phyloP scores from a whole-genome alignment of 805 yeast species.

The Priceomyces castillae region DNA sequence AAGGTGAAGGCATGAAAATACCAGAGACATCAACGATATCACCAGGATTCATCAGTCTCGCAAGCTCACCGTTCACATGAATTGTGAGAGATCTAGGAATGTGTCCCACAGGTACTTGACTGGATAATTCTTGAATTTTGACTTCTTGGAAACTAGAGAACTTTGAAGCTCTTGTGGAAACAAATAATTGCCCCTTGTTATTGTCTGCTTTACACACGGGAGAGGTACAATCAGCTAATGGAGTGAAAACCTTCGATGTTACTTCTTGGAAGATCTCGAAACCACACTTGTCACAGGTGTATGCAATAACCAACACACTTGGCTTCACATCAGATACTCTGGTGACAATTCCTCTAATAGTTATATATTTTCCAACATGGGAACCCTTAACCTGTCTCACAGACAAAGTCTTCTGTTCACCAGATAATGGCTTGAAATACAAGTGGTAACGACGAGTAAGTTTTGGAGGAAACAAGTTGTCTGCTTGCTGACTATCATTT shows the following conservation, averaged over 20 bases:
- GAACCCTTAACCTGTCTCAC: constrained; percentile 88
- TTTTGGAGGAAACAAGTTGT: constrained; percentile 74
- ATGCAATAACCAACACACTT: constrained; percentile 83
- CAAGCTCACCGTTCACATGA: constrained; percentile 90
- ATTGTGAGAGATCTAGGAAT: constrained; percentile 85
- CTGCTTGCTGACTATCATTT: constrained; percentile 18
- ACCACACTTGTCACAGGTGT: constrained; percentile 97
- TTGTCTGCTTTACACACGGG: constrained; percentile 74
- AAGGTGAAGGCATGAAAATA: constrained; percentile 88
- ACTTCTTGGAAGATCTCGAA: constrained; percentile 96
- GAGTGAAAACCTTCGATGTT: constrained; percentile 76
- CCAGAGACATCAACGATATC: constrained; percentile 93
- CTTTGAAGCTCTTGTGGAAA: constrained; percentile 94
- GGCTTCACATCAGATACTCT: constrained; percentile 97
- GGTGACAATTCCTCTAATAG: constrained; percentile 91
- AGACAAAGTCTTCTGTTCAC: constrained; percentile 59
- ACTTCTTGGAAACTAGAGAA: constrained; percentile 95
- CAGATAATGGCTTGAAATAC: constrained; percentile 78
- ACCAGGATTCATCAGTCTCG: constrained; percentile 86
- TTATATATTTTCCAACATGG: constrained; percentile 80
- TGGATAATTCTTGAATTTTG: constrained; percentile 88
- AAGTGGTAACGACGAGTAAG: constrained; percentile 83
- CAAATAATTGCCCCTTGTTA: constrained; percentile 83
- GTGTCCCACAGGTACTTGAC: constrained; percentile 97
- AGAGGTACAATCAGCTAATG: constrained; percentile 85